Evolutionary conservation across 73 alveolate genomes (phyloP), one percentile per base, ranked within the genome.

Genomic region (Loxodes magnus): DNA sequence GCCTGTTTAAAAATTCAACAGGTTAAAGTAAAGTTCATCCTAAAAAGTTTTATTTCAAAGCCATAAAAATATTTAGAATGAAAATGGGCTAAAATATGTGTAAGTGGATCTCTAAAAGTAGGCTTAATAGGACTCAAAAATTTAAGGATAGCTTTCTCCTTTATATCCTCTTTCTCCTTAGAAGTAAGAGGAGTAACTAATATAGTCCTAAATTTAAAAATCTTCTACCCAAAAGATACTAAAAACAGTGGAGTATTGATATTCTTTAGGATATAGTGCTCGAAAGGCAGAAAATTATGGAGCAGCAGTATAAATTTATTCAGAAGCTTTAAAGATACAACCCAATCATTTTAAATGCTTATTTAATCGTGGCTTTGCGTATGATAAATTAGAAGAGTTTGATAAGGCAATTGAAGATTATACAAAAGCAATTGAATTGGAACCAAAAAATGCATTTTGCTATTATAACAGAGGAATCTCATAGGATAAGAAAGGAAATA

Each of bases 301-400:
- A 12, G 22, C 35, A 24, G 96, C 96, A 5, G 67, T 79, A 25
- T 69, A 61, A 10, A 67, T 43, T 44, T 84, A 84, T 64, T 49
- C 87, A 0, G 57, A 73, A 37, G 88, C 96, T 3, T 61, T 84
- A 2, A 75, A 71, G 44, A 63, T 79, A n/a, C 23, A 56, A 64
- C 88, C 92, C 0, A 52, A 42, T 4, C 92, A 84, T 51, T 84
- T 84, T 60, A 84, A 84, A 35, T 83, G 92, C 1, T 46, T 84
- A 4, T 84, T 92, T 52, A 85, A 67, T 61, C 57, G 99, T 67
- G 99, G 97, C 5, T 92, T 92, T 68, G 99, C 99, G 14, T 82
- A 64, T 55, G 97, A 92, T 72, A 92, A 92, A 72, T 39, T 92
- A 43, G 88, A 90, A 12, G 82, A 88, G 71, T 92, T 75, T 55